Evolutionary conservation across 306 rosid genomes (phyloP).

Genomic region (Inga laurina): DNA sequence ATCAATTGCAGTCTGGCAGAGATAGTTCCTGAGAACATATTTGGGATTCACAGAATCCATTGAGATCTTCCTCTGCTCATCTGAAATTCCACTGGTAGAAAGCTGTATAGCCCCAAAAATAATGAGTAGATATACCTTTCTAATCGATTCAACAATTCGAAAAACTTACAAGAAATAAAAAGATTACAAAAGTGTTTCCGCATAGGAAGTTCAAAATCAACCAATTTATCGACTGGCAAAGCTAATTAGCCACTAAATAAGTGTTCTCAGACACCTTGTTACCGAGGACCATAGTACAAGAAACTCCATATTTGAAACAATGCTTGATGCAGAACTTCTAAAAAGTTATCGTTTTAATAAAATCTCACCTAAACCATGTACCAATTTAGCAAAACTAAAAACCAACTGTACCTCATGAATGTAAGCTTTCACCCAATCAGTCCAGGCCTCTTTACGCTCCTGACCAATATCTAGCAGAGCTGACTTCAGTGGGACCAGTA

Average conservation of each 20-base stretch:
- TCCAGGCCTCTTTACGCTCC: constrained; percentile 97
- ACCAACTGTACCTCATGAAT: constrained; percentile 70
- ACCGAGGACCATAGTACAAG: not conserved
- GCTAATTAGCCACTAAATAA: not conserved
- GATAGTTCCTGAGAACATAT: constrained; percentile 86
- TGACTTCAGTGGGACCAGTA: constrained; percentile 85
- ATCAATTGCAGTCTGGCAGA: constrained; percentile 95
- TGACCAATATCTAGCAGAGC: constrained; percentile 92
- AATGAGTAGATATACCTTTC: constrained; percentile 11
- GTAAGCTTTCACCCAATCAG: constrained; percentile 78
- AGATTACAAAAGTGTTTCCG: not conserved
- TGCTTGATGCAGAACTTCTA: not conserved
- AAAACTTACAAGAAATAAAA: not conserved
- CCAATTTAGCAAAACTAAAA: constrained; percentile 5
- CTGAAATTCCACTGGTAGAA: constrained; percentile 67
- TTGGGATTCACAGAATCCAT: constrained; percentile 92
- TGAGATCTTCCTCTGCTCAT: constrained; percentile 76
- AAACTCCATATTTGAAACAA: constrained; percentile 8
- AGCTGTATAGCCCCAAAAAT: constrained; percentile 59
- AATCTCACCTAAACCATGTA: constrained; percentile 3
- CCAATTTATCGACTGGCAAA: not conserved
- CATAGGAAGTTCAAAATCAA: not conserved
- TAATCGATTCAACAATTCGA: constrained; percentile 4
- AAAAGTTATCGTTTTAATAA: not conserved
- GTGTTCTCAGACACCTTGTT: not conserved